Evolutionary conservation across 2,329 filamentous ascomycete genomes (phyloP).

Genomic region (Furcasterigmium furcatum): DNA sequence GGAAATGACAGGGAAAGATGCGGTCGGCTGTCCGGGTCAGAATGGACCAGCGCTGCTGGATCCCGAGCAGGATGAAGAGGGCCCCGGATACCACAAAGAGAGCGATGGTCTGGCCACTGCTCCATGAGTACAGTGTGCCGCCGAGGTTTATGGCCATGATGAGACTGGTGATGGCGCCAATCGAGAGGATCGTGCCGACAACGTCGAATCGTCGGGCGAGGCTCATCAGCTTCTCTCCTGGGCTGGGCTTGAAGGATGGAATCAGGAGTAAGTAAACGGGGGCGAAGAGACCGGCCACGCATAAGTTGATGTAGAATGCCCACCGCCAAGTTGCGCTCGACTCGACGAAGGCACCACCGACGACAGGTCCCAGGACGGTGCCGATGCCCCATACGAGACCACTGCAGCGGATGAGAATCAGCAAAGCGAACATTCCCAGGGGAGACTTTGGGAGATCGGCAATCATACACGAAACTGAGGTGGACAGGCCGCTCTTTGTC

Average conservation of each 20-base stretch:
- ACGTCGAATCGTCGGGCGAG: not conserved
- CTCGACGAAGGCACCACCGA: slow-evolving; percentile 41
- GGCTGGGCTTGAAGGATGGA: slow-evolving; percentile 18
- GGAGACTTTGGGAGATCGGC: no score
- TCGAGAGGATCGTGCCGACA: slow-evolving; percentile 11
- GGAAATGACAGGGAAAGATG: slow-evolving; percentile 46
- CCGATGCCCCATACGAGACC: slow-evolving; percentile 34
- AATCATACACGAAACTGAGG: slow-evolving; percentile 16
- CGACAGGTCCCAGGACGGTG: slow-evolving; percentile 28
- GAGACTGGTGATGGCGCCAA: slow-evolving; percentile 36
- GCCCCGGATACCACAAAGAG: slow-evolving; percentile 40
- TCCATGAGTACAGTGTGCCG: slow-evolving; percentile 45
- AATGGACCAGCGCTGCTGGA: slow-evolving; percentile 40
- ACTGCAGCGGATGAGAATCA: no score
- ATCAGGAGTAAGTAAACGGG: slow-evolving; percentile 25
- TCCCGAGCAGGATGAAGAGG: slow-evolving; percentile 34
- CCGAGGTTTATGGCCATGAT: slow-evolving; percentile 50
- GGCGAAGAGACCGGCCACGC: slow-evolving; percentile 32
- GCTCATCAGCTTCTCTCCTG: no score
- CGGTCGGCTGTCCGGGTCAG: slow-evolving; percentile 30
- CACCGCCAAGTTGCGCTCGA: slow-evolving; percentile 35
- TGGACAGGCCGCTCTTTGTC: slow-evolving; percentile 19
- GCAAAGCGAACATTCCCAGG: no score
- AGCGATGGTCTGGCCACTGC: slow-evolving; percentile 35
- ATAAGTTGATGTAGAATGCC: slow-evolving; percentile 51